Evolutionary conservation across 345 rosid species (phyloP).

Genomic region (Cochlearia excelsa): DNA sequence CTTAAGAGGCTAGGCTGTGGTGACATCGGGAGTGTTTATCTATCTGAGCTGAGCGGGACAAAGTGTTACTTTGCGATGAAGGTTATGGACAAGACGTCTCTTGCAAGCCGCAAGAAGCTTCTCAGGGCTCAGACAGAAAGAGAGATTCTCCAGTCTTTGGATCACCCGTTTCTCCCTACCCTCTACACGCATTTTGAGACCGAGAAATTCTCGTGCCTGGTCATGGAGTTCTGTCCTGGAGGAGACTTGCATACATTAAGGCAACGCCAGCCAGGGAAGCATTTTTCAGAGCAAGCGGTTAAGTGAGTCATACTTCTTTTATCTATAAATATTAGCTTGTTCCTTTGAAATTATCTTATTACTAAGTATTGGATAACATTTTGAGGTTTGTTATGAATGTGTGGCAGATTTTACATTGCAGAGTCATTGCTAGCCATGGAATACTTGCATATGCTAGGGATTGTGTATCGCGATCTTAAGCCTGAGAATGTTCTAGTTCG

Average conservation of each 20-base stretch:
- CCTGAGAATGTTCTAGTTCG: constrained; percentile 77
- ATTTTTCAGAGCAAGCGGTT: constrained; percentile 87
- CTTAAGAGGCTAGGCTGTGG: constrained; percentile 90
- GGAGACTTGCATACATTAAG: constrained; percentile 90
- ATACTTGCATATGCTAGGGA: constrained; percentile 76
- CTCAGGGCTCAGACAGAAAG: constrained; percentile 92
- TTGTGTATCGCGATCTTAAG: constrained; percentile 74
- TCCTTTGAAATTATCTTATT: neutral
- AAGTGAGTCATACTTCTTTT: constrained; percentile 50
- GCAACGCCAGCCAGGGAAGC: constrained; percentile 88
- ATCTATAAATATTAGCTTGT: neutral
- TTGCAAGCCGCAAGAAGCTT: constrained; percentile 84
- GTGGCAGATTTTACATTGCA: constrained; percentile 67
- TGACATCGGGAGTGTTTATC: constrained; percentile 90
- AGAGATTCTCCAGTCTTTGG: constrained; percentile 82
- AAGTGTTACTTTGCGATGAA: constrained; percentile 88
- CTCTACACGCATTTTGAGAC: constrained; percentile 89
- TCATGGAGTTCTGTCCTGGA: constrained; percentile 95
- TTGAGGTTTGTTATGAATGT: constrained; percentile 14
- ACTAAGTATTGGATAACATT: neutral
- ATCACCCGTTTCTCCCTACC: constrained; percentile 91
- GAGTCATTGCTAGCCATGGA: constrained; percentile 69
- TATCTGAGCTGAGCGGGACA: constrained; percentile 85
- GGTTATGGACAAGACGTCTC: constrained; percentile 91
- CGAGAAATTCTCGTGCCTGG: constrained; percentile 83